phyloP scores from a whole-genome alignment of 768 basidiomycete species.

The Pleurotus cornucopiae region DNA sequence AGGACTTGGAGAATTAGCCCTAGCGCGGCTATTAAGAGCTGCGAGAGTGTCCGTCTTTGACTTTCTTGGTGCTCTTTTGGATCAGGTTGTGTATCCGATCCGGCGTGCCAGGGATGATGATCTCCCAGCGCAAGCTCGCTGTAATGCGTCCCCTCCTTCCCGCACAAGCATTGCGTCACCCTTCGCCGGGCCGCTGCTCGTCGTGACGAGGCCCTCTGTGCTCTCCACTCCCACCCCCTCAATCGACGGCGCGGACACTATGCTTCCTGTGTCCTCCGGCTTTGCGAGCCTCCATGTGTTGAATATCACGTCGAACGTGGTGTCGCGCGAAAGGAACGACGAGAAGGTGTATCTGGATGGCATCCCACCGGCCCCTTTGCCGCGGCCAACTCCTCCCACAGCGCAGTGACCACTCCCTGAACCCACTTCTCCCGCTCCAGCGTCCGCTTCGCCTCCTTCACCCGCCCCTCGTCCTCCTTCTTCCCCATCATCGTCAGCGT shows the following conservation, averaged over 20 bases:
- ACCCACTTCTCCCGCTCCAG: constrained; percentile 76
- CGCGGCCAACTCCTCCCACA: constrained; percentile 66
- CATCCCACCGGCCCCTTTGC: constrained; percentile 28
- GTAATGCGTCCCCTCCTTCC: constrained; percentile 64
- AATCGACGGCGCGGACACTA: constrained; percentile 20
- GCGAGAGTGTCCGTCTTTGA: constrained; percentile 86
- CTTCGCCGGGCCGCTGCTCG: constrained; percentile 18
- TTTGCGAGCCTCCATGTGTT: constrained; percentile 94
- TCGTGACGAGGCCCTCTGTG: constrained; percentile 4
- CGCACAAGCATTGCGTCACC: constrained; percentile 72
- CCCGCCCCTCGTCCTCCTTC: constrained; percentile 36
- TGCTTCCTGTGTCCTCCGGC: constrained; percentile 50
- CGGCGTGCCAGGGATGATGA: constrained; percentile 82
- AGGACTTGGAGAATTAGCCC: constrained; percentile 48
- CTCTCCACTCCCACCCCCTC: constrained; percentile 15
- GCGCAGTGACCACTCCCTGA: constrained; percentile 63
- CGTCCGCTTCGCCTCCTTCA: constrained; percentile 46
- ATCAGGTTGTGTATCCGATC: constrained; percentile 92
- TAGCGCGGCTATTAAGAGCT: constrained; percentile 66
- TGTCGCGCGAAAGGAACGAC: constrained; percentile 94
- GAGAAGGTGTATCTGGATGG: constrained; percentile 81
- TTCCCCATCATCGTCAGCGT: constrained; percentile 39
- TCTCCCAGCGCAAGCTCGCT: constrained; percentile 70
- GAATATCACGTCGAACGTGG: constrained; percentile 91
- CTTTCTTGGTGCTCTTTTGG: constrained; percentile 78